Percentiles rank a stretch among this genome's conserved stretches.
Evolutionary conservation across 1,139 yeast species (phyloP).

Genomic region (Zygosaccharomyces sapae): DNA sequence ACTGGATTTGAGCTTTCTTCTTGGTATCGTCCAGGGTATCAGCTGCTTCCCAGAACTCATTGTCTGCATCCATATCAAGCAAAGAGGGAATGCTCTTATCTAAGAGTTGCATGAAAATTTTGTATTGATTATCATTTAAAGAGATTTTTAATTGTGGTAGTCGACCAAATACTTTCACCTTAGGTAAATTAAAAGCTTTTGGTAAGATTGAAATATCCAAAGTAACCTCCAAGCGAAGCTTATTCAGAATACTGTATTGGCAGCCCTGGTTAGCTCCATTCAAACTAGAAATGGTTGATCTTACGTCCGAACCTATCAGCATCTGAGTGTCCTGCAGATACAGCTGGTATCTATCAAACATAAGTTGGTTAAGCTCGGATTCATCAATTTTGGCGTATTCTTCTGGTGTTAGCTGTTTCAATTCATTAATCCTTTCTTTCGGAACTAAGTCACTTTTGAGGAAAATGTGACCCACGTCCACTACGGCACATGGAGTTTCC

Average conservation of each 20-base stretch:
- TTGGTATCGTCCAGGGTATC: conserved; percentile 28
- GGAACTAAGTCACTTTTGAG: conserved; percentile 79
- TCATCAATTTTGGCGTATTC: conserved; percentile 70
- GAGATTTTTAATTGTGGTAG: conserved; percentile 71
- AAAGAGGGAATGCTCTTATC: conserved; percentile 67
- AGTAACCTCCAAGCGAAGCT: conserved; percentile 65
- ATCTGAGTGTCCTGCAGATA: conserved; percentile 82
- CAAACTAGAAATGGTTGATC: conserved; percentile 68
- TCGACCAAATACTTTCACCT: conserved; percentile 69
- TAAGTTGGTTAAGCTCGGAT: conserved; percentile 63
- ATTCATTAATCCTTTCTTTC: conserved; percentile 60
- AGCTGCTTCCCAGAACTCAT: conserved; percentile 14
- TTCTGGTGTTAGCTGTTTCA: conserved; percentile 59
- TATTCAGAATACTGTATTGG: conserved; percentile 55
- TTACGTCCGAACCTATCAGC: conserved; percentile 76
- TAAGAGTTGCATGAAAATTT: conserved; percentile 73
- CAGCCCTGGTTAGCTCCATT: conserved; percentile 45
- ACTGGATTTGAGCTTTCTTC: conserved; percentile 20
- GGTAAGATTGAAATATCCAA: conserved; percentile 84
- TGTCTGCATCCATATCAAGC: conserved; percentile 36
- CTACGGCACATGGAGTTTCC: conserved; percentile 82
- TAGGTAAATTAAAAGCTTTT: conserved; percentile 68
- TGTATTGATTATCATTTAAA: conserved; percentile 85
- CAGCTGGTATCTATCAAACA: conserved; percentile 85
- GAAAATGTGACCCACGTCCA: conserved; percentile 95